Evolutionary conservation across 345 rosid species (phyloP).

Genomic region (Balakata baccata): DNA sequence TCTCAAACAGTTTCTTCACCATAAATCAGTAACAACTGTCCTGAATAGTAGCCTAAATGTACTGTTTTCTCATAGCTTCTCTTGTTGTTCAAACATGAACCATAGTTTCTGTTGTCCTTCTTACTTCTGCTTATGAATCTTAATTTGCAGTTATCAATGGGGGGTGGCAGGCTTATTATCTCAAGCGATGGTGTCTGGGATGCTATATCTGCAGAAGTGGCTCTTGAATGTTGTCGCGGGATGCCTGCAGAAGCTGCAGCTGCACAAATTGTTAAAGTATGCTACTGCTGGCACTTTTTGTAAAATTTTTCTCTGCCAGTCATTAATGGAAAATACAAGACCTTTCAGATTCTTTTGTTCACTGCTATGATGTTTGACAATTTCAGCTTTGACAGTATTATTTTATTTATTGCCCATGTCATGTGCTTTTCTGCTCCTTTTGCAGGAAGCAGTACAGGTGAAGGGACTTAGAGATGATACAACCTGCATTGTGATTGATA

Average conservation of each 20-base stretch:
- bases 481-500: constrained; percentile 93
- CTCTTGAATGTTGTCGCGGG: constrained; percentile 90
- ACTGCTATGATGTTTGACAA: background rate
- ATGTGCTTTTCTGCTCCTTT: constrained; percentile 20
- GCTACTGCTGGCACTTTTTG: background rate
- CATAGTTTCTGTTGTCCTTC: background rate
- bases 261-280: constrained; percentile 85
- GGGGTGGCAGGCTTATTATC: constrained; percentile 86
- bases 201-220: constrained; percentile 71
- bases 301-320: background rate
- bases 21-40: background rate
- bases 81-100: background rate
- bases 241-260: constrained; percentile 89
- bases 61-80: constrained; percentile 10
- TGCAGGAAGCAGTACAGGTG: constrained; percentile 74
- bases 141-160: constrained; percentile 72
- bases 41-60: background rate
- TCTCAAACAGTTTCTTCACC: background rate
- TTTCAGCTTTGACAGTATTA: background rate
- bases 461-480: constrained; percentile 99
- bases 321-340: background rate
- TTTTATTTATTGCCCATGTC: constrained; percentile 3
- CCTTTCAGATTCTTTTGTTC: background rate
- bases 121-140: constrained; percentile 11
- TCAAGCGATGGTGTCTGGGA: constrained; percentile 99